Evolutionary conservation across 2,329 filamentous ascomycete species (phyloP).

Genomic region (Colletotrichum tropicicola): DNA sequence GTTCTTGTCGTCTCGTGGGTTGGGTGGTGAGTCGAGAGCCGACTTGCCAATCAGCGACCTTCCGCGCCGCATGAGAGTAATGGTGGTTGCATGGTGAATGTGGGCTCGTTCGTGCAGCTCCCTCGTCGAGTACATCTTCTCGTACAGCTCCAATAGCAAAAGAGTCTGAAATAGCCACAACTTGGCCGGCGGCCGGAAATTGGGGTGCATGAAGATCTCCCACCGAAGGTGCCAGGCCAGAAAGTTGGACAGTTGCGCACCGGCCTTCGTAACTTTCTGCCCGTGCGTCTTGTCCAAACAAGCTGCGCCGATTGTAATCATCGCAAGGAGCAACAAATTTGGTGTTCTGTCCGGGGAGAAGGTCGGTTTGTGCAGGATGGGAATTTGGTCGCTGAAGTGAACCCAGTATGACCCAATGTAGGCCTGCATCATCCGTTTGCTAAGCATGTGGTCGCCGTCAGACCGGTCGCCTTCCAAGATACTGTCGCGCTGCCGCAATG

Average conservation of each 20-base stretch:
- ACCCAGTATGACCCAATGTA: conserved; percentile 96
- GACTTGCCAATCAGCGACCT: conserved; percentile 90
- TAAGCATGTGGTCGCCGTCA: conserved; percentile 73
- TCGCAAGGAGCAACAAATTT: conserved; percentile 83
- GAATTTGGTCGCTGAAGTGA: conserved; percentile 92
- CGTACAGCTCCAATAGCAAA: conserved; percentile 88
- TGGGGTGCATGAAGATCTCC: conserved; percentile 92
- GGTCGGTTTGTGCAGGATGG: conserved; percentile 93
- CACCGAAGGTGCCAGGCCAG: conserved; percentile 93
- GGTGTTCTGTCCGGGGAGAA: conserved; percentile 90
- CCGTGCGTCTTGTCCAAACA: conserved; percentile 87
- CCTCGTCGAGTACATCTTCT: conserved; percentile 97
- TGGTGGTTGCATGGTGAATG: conserved; percentile 94
- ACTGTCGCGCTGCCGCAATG: conserved; percentile 78
- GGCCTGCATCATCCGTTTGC: conserved; percentile 93
- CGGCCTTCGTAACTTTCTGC: conserved; percentile 75
- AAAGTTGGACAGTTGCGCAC: conserved; percentile 88
- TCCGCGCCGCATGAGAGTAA: conserved; percentile 94
- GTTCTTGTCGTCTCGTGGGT: conserved; percentile 69
- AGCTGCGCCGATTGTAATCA: conserved; percentile 92
- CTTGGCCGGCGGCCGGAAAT: conserved; percentile 91
- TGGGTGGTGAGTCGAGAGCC: conserved; percentile 84
- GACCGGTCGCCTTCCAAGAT: conserved; percentile 83
- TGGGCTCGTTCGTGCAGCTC: conserved; percentile 93
- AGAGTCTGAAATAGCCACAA: conserved; percentile 96